Percentiles rank a stretch among this genome's conserved stretches.
Conservation (phyloP, 2,329 filamentous ascomycete genomes). For the Trichoderma atroviride region DNA sequence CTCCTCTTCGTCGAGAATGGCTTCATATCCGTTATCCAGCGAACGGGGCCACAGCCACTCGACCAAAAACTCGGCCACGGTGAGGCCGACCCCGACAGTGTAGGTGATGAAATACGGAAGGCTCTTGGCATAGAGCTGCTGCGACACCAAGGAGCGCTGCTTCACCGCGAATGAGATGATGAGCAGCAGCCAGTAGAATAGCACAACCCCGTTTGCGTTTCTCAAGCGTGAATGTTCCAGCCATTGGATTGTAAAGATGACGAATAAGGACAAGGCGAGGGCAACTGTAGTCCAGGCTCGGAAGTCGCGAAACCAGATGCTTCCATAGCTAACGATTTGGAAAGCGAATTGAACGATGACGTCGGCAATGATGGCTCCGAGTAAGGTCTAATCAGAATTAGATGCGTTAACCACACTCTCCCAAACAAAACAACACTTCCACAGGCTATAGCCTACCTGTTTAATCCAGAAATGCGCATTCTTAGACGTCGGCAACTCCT, state of each 20-base stretch:
- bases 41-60: constrained; percentile 89
- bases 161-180: constrained; percentile 79
- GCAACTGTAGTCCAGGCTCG: constrained; percentile 79
- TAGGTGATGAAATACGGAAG: constrained; percentile 79
- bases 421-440: not conserved
- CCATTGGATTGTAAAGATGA: constrained; percentile 82
- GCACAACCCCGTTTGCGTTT: constrained; percentile 82
- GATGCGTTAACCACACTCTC: not conserved
- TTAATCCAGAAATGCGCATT: constrained; percentile 94
- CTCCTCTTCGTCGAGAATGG: constrained; percentile 61
- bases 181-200: constrained; percentile 92
- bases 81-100: constrained; percentile 70
- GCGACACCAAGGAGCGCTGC: constrained; percentile 80
- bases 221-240: constrained; percentile 81
- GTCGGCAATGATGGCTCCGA: constrained; percentile 68
- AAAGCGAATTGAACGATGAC: constrained; percentile 72
- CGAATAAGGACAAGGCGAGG: constrained; percentile 70
- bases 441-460: constrained; percentile 58
- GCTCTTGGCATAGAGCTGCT: constrained; percentile 67
- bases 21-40: constrained; percentile 59
- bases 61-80: constrained; percentile 69
- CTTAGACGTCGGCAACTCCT: constrained; percentile 68
- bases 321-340: constrained; percentile 70
- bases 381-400: constrained; percentile 49
- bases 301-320: constrained; percentile 78